Conservation (phyloP, 768 basidiomycete genomes). For the Coprinopsis strossmayeri region DNA sequence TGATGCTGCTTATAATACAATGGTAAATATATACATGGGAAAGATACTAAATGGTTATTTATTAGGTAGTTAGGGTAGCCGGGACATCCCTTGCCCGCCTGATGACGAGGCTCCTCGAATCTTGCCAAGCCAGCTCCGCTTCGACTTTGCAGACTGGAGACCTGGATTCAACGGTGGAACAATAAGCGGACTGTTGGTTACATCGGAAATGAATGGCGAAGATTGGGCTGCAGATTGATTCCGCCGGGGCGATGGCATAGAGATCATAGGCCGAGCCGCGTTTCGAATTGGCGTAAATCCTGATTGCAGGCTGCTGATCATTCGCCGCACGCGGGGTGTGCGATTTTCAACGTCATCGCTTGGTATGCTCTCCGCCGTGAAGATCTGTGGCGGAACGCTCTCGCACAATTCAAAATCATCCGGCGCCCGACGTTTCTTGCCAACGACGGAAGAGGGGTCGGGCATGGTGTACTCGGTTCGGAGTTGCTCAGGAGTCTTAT, state of each 20-base stretch:
- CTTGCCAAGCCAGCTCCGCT: slow-evolving; percentile 69
- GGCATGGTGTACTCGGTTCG: background rate
- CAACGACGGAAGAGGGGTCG: slow-evolving; percentile 35
- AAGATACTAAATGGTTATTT: background rate
- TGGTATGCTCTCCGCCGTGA: slow-evolving; percentile 47
- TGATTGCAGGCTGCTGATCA: slow-evolving; percentile 48
- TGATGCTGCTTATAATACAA: slow-evolving; percentile 1
- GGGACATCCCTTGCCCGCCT: slow-evolving; percentile 1
- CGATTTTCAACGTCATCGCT: slow-evolving; percentile 31
- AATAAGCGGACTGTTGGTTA: slow-evolving; percentile 59
- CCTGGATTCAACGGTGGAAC: slow-evolving; percentile 16
- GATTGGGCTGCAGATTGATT: slow-evolving; percentile 21
- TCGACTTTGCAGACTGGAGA: slow-evolving; percentile 32
- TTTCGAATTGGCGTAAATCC: slow-evolving; percentile 72
- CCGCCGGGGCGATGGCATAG: slow-evolving; percentile 46
- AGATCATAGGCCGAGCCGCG: slow-evolving; percentile 33
- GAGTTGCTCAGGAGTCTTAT: slow-evolving; percentile 42
- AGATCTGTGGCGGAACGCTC: slow-evolving; percentile 56
- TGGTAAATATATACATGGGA: slow-evolving; percentile 3
- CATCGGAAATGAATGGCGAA: slow-evolving; percentile 43
- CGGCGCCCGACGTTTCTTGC: slow-evolving; percentile 70
- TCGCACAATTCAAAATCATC: slow-evolving; percentile 65
- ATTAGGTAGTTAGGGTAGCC: slow-evolving; percentile 1
- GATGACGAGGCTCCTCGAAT: slow-evolving; percentile 43
- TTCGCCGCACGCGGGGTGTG: slow-evolving; percentile 60